Evolutionary conservation across 139 green algal genomes (phyloP), one percentile per base, ranked within the genome.

Genomic region (Asterochloris erici): DNA sequence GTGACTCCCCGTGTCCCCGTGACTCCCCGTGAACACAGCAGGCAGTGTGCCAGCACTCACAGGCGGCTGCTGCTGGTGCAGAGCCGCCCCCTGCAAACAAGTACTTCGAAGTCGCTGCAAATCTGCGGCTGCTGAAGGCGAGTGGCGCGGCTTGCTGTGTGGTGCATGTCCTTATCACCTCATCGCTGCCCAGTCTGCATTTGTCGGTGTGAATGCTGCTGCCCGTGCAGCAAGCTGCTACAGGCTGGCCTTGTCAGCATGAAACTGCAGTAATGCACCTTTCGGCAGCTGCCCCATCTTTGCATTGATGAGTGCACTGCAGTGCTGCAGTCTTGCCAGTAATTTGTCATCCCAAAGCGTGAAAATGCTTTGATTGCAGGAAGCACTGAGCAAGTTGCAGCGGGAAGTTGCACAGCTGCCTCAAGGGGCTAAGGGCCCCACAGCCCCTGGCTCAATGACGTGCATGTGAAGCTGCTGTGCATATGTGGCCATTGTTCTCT

Each of bases 111-210:
- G 38, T 87, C 64, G 69, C 80, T 0, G 76, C 38, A 10, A 70
- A 87, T 17, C 29, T 90, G 38, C 79, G 79, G 14, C 60, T n/a
- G 2, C 14, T 85, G 74, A 80, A 80, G 76, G 76, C 68, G 23
- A 80, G 23, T 54, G 38, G 38, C 38, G 38, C 38, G 38, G 38
- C 38, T 6, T 54, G 6, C 38, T 6, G 38, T 54, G 38, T 26
- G 6, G 26, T 60, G 10, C 14, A 64, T 38, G 12, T 23, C 11
- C 14, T 60, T 16, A 78, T n/a, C 23, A 12, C 14, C 73, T 66
- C 19, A 12, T 29, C 15, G 15, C 66, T 71, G 66, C 21, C 21
- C 66, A 54, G 38, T 54, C 38, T 54, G 38, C 38, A 54, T 6
- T 54, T 54, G 38, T 54, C 38, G 6, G 38, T 54, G 17, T 71